A percentile compares a stretch with the other conserved stretches of the same genome.
phyloP scores from a whole-genome alignment of 2,329 filamentous ascomycete genomes.

The Colletotrichum orchidophilum region DNA sequence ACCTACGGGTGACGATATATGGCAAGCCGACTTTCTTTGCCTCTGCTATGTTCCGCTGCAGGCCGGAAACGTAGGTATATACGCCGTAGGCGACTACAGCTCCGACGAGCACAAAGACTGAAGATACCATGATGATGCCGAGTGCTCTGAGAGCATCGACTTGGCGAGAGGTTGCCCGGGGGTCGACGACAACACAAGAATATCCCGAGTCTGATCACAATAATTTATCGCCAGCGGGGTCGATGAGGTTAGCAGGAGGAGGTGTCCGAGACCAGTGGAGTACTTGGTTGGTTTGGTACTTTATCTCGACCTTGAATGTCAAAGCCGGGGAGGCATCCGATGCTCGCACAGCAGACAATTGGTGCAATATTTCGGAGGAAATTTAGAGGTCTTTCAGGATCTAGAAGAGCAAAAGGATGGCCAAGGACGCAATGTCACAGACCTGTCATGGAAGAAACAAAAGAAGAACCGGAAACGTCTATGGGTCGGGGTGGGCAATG shows the following conservation, averaged over 20 bases:
- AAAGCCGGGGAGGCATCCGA: neutral
- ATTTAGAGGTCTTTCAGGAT: neutral
- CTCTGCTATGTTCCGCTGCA: conserved; percentile 56
- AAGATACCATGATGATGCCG: conserved; percentile 45
- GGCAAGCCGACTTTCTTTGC: conserved; percentile 62
- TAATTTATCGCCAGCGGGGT: neutral
- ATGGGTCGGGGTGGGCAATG: neutral
- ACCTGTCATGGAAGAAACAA: conserved; percentile 23
- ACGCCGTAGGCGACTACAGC: conserved; percentile 46
- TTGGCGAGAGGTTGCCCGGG: neutral
- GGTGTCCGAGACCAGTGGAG: neutral
- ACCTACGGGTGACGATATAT: conserved; percentile 64
- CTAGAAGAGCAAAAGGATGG: neutral
- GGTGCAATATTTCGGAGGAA: neutral
- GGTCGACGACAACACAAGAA: neutral
- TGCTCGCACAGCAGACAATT: neutral
- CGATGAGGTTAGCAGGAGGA: neutral
- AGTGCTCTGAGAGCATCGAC: neutral
- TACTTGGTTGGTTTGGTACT: neutral
- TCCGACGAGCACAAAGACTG: conserved; percentile 46
- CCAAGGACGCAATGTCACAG: neutral
- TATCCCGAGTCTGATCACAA: neutral
- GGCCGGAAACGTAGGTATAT: conserved; percentile 43
- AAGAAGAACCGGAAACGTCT: conserved; percentile 20
- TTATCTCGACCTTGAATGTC: neutral